Conservation (phyloP, 352 stramenopile species). For the Phytophthora hybrid region DNA sequence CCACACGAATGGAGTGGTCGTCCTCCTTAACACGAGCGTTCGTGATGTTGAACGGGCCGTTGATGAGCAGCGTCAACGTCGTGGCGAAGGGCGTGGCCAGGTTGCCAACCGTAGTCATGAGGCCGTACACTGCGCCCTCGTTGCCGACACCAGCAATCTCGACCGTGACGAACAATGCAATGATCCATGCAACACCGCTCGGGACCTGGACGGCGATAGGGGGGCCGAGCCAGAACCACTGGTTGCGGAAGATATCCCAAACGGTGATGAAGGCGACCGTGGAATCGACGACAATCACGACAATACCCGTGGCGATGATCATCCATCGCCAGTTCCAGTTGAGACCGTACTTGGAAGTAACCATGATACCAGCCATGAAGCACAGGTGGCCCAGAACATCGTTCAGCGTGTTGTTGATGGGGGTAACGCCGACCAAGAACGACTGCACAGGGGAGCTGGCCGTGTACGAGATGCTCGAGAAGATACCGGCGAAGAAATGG, state of each 20-base stretch:
- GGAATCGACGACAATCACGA: slow-evolving; percentile 46
- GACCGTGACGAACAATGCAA: slow-evolving; percentile 49
- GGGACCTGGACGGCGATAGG: slow-evolving; percentile 50
- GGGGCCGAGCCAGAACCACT: slow-evolving; percentile 55
- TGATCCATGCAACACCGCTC: slow-evolving; percentile 48
- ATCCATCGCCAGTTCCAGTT: slow-evolving; percentile 59
- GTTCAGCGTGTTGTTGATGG: slow-evolving; percentile 53
- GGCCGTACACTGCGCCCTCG: slow-evolving; percentile 57
- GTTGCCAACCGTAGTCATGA: slow-evolving; percentile 57
- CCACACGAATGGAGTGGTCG: slow-evolving; percentile 36
- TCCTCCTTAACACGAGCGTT: slow-evolving; percentile 53
- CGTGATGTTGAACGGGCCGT: slow-evolving; percentile 49
- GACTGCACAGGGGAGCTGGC: slow-evolving; percentile 43
- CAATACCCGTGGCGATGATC: slow-evolving; percentile 38
- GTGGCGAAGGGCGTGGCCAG: slow-evolving; percentile 48
- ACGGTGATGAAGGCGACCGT: slow-evolving; percentile 47
- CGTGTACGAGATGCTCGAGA: slow-evolving; percentile 51
- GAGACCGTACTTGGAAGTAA: slow-evolving; percentile 52
- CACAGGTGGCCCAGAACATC: slow-evolving; percentile 44
- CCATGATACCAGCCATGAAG: slow-evolving; percentile 45
- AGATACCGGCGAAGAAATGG: slow-evolving; percentile 57
- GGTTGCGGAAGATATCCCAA: slow-evolving; percentile 55
- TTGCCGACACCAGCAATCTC: slow-evolving; percentile 59
- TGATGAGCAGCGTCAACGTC: slow-evolving; percentile 49
- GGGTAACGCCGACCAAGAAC: slow-evolving; percentile 47